Base-by-base conservation (phyloP, 2,329 filamentous ascomycete species). In the Diplocarpon mali region DNA sequence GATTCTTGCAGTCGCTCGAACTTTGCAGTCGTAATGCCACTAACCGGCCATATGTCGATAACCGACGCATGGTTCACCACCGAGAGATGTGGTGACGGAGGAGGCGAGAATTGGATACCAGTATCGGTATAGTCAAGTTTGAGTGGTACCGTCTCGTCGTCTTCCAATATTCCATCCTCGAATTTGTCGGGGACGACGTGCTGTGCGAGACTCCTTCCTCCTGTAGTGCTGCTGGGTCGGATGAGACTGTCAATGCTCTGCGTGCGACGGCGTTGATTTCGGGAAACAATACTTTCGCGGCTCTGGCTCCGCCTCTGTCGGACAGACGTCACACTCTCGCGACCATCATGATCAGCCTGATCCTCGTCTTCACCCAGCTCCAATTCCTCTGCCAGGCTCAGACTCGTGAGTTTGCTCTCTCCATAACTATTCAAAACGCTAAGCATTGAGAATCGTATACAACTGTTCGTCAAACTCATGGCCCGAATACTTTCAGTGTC, bases 341-440 rank as follows among this genome's bases (percentile, higher is more conserved):
- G 76, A 1, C 80, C 80, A 40, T 86, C 83, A 36, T 81, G 74
- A 51, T 89, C 80, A 30, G 83, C 82, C 50, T 84, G 66, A 24
- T 89, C 85, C 31, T 68, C 68, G 28, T 90, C 85, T 49, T 85
- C 83, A 46, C 89, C 85, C 50, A 95, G 84, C 50, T 85, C 81
- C 44, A 98, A 73, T 65, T 98, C 92, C 56, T 96, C 89, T 0
- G 92, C 92, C 34, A 98, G 71, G 50, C 83, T 94, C 47, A 87
- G 65, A 1, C 83, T 84, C 55, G 78, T 79, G 3, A 67, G 59
- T 58, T 80, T 82, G 15, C 68, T 65, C 9, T 68, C 63, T 3
- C 71, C 73, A 46, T 71, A 67, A 9, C 66, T 65, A 50, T 71
- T 70, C 7, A 67, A 64, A n/a, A 73, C 70, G 50, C 72, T 80